These are phyloP conservation scores for Lyophyllum semitale DNA, from an alignment of 768 basidiomycete genomes.

Conservation along the genomic window DNA sequence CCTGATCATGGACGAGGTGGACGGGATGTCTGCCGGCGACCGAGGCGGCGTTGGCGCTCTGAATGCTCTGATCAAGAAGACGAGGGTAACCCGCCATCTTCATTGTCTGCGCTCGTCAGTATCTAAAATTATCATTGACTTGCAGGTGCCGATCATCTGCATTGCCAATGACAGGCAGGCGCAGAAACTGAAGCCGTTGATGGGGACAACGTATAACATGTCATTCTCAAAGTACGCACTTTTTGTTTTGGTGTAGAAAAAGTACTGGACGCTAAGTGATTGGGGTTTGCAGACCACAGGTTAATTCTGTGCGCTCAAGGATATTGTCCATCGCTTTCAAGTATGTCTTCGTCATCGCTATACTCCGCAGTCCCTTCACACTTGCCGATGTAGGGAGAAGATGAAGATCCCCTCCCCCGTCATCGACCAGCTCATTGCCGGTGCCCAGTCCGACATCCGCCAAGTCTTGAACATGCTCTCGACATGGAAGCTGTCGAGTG, in stretches of 20 bases:
- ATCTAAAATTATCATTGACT: neutral
- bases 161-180: constrained; percentile 90
- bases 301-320: constrained; percentile 75
- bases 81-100: constrained; percentile 54
- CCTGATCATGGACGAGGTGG: constrained; percentile 99
- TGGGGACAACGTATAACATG: constrained; percentile 69
- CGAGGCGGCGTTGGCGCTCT: constrained; percentile 95
- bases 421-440: constrained; percentile 85
- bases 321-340: constrained; percentile 89
- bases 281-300: constrained; percentile 69
- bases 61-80: constrained; percentile 90
- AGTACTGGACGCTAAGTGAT: constrained; percentile 2
- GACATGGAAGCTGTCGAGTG: constrained; percentile 88
- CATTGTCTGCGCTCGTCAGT: neutral
- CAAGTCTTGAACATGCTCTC: constrained; percentile 98
- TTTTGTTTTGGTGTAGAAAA: neutral
- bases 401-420: constrained; percentile 92
- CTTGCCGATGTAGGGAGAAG: constrained; percentile 64
- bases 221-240: constrained; percentile 71
- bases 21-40: constrained; percentile 98
- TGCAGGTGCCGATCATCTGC: constrained; percentile 92
- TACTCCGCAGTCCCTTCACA: neutral
- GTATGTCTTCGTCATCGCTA: constrained; percentile 41
- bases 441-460: constrained; percentile 94
- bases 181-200: constrained; percentile 91